Conservation (phyloP, 2,329 filamentous ascomycete genomes). For the Kalmusia sp. region DNA sequence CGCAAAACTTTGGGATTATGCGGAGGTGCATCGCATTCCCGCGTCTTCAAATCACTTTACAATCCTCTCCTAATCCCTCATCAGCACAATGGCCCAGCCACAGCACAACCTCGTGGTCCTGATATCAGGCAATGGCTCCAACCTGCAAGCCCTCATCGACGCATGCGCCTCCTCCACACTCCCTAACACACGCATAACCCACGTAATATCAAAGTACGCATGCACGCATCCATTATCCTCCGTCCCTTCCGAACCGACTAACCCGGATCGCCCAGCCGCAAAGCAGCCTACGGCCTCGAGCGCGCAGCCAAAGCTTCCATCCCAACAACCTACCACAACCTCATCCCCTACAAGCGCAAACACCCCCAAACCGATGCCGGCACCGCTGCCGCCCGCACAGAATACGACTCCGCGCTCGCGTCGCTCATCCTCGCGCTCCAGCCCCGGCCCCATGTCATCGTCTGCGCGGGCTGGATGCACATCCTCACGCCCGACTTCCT, state of each 20-base stretch:
- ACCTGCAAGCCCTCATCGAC: slow-evolving; percentile 79
- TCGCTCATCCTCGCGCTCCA: slow-evolving; percentile 67
- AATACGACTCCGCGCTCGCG: slow-evolving; percentile 79
- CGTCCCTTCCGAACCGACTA: neutral
- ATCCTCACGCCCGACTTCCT: slow-evolving; percentile 76
- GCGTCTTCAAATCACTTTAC: slow-evolving; percentile 46
- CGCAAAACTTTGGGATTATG: slow-evolving; percentile 60
- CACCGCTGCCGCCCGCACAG: slow-evolving; percentile 62
- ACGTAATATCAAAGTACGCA: slow-evolving; percentile 64
- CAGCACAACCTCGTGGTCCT: slow-evolving; percentile 68
- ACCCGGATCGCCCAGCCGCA: slow-evolving; percentile 41
- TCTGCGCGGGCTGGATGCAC: slow-evolving; percentile 87
- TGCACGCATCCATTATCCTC: neutral
- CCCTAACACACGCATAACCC: slow-evolving; percentile 62
- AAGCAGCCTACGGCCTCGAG: slow-evolving; percentile 68
- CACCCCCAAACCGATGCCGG: slow-evolving; percentile 56
- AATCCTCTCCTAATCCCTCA: slow-evolving; percentile 48
- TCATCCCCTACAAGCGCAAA: slow-evolving; percentile 76
- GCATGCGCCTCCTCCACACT: slow-evolving; percentile 58
- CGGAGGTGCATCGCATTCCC: slow-evolving; percentile 43
- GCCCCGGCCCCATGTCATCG: slow-evolving; percentile 71
- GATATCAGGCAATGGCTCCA: slow-evolving; percentile 69
- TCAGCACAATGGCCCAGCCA: slow-evolving; percentile 20
- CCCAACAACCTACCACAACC: slow-evolving; percentile 81
- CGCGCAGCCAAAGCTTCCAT: slow-evolving; percentile 68